These are phyloP conservation scores for Tripidium arundinaceum DNA, from an alignment of 202 grass and related monocot species.

Conservation along the genomic window DNA sequence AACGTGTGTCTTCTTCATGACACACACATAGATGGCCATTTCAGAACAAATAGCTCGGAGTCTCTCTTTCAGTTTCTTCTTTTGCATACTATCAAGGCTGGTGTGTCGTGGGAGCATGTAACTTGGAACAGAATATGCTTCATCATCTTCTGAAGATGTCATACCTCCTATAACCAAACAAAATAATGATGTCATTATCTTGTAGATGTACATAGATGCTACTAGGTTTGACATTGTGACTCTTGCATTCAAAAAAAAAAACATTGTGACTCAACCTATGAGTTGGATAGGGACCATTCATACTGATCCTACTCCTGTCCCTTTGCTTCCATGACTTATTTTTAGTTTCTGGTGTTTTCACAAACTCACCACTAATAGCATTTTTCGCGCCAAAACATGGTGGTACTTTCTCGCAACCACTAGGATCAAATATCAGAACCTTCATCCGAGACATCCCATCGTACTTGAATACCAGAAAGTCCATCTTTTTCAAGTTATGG, in stretches of 20 bases:
- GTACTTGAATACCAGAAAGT: conserved; percentile 48
- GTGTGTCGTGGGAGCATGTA: background rate
- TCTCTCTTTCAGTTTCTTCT: conserved; percentile 1
- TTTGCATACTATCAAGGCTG: background rate
- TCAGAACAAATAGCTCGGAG: background rate
- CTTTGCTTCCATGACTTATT: background rate
- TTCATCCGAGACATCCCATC: conserved; percentile 21
- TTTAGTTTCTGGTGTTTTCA: background rate
- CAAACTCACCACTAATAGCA: background rate
- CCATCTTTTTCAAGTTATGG: conserved; percentile 25
- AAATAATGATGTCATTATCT: background rate
- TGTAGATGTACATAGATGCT: background rate
- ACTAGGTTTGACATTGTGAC: background rate
- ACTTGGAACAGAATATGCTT: background rate
- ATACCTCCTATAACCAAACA: background rate
- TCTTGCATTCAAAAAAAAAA: too few species aligned
- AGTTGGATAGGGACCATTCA: background rate
- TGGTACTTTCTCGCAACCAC: conserved; percentile 32
- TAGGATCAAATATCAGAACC: conserved; percentile 33
- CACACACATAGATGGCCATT: conserved; percentile 12
- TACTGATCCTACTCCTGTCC: background rate
- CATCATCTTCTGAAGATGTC: background rate
- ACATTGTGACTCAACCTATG: conserved; percentile 2
- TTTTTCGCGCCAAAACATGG: background rate
- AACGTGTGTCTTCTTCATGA: conserved; percentile 1